Evolutionary conservation across 2,329 filamentous ascomycete genomes (phyloP), one percentile per base, ranked within the genome.

Genomic region (Pseudogymnoascus sp.): DNA sequence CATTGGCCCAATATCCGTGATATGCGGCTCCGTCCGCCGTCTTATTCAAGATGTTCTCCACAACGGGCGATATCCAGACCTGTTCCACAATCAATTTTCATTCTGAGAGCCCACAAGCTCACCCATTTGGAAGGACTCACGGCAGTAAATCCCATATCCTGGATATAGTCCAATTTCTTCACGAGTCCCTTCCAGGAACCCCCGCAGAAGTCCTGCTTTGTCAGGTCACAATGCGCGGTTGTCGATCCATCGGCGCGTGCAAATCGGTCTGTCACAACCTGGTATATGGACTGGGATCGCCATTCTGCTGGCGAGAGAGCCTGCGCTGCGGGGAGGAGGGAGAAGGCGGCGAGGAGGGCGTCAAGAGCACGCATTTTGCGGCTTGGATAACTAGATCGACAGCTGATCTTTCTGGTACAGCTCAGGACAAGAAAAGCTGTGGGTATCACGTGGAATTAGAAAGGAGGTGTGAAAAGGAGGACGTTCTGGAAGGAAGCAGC

Each of bases 181-280:
- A 76, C 76, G 56, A 82, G 75, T 4, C 80, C 80, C 50, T 70
- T 65, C 69, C 74, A 82, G 7, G 75, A 77, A 26, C 79, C 79
- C 59, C 78, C 78, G 63, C 79, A 82, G 69, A 80, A 81, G 23
- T 65, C 65, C 59, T 64, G 61, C 11, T 72, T 67, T 50, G 71
- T 68, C 15, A 62, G 37, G 50, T 67, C 66, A 62, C 73, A 75
- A 23, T 63, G 23, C 7, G 67, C 69, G 7, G 72, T 70, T 13
- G 70, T 73, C 21, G 73, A 72, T 5, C 72, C 73, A 60, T 74
- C 69, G 1, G 69, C 71, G 38, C 70, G 68, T 9, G 75, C 75
- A 62, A 76, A 77, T 7, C 76, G 70, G 64, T 77, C 76, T 9
- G 75, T 77, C 64, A 78, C 68, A 56, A 78, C 68, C 67, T 77